Evolutionary conservation across 2,329 filamentous ascomycete species (phyloP).

Genomic region (Cadophora gregata): DNA sequence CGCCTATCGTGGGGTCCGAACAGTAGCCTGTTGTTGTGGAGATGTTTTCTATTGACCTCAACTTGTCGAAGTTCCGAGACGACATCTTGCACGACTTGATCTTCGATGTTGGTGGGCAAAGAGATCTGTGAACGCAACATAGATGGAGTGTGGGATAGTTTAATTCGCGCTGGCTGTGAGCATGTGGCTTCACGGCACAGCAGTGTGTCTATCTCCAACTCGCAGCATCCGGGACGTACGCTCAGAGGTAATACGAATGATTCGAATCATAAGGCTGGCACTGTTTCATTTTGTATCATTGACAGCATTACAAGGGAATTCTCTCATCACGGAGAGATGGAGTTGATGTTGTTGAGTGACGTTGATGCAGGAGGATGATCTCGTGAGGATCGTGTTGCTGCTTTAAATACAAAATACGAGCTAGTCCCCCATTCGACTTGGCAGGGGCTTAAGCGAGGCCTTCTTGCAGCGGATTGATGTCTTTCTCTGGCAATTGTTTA

Average conservation of each 20-base stretch:
- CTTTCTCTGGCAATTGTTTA: background rate
- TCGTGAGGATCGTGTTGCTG: background rate
- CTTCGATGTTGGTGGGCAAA: background rate
- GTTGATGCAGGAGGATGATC: background rate
- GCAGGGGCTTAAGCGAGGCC: constrained; percentile 12
- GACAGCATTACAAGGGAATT: background rate
- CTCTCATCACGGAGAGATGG: background rate
- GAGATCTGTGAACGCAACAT: background rate
- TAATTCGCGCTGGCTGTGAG: background rate
- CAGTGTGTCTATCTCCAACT: background rate
- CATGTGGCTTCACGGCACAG: background rate
- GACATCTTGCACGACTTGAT: background rate
- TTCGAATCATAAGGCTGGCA: background rate
- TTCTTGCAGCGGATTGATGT: background rate
- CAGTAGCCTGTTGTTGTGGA: constrained; percentile 17
- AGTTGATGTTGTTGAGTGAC: background rate
- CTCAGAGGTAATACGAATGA: background rate
- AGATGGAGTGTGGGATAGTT: background rate
- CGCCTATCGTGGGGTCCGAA: constrained; percentile 4
- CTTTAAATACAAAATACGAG: background rate
- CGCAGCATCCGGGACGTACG: background rate
- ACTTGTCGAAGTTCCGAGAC: constrained; percentile 5
- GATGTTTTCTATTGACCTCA: constrained; percentile 6
- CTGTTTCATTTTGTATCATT: background rate
- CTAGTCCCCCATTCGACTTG: background rate